Percentiles rank a stretch among this genome's conserved stretches.
Evolutionary conservation across 139 green algal species (phyloP).

Genomic region (Trebouxia sp.): DNA sequence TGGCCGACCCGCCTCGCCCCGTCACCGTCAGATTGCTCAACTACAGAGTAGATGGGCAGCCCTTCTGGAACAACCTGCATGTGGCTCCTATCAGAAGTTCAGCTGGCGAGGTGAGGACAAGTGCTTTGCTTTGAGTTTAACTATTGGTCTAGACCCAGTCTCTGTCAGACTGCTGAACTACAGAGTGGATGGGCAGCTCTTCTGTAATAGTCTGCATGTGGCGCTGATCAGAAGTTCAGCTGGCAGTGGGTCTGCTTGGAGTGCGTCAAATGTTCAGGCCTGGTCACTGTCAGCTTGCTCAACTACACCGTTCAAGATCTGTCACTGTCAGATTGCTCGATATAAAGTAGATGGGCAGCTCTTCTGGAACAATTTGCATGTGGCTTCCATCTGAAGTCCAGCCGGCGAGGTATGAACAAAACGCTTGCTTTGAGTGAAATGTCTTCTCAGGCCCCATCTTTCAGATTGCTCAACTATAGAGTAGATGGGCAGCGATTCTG

Average conservation of each 20-base stretch:
- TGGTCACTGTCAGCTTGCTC: too few species aligned
- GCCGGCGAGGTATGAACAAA: constrained; percentile 30
- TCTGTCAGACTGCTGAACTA: not conserved
- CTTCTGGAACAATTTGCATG: constrained; percentile 68
- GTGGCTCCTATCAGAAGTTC: constrained; percentile 56
- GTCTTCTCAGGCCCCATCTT: constrained; percentile 25
- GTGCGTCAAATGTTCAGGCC: too few species aligned
- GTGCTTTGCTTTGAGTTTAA: not conserved
- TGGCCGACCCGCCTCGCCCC: constrained; percentile 37
- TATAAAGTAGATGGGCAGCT: constrained; percentile 55
- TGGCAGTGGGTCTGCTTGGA: too few species aligned
- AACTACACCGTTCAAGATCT: constrained; percentile 37
- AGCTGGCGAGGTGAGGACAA: constrained; percentile 29
- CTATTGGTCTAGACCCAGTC: not conserved
- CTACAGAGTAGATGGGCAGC: constrained; percentile 58
- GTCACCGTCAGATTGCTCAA: constrained; percentile 59
- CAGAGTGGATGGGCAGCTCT: not conserved
- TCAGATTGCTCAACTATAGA: constrained; percentile 65
- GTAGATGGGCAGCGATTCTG: constrained; percentile 60
- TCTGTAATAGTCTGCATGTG: not conserved
- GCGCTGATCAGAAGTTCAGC: not conserved
- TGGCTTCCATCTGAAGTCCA: constrained; percentile 53
- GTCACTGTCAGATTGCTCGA: constrained; percentile 57
- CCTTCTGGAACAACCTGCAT: constrained; percentile 72
- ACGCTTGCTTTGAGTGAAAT: not conserved